Conservation (phyloP, 2,329 filamentous ascomycete species). For the Colletotrichum scovillei region DNA sequence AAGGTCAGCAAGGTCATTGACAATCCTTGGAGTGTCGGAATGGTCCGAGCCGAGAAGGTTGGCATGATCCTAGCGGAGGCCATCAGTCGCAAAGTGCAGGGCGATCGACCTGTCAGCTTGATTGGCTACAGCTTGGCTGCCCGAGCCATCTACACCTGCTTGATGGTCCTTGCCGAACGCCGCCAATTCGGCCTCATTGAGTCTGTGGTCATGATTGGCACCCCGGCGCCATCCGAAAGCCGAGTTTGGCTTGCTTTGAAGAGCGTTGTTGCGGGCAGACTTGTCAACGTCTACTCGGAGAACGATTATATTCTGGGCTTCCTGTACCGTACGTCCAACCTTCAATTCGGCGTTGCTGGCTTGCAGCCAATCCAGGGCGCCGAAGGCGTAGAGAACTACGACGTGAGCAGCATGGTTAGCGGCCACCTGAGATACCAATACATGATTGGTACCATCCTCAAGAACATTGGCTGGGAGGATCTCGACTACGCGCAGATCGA, state of each 20-base stretch:
- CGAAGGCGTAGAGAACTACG: conserved; percentile 73
- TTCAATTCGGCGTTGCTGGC: conserved; percentile 87
- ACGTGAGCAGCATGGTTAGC: conserved; percentile 73
- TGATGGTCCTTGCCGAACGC: conserved; percentile 82
- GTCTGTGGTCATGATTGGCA: conserved; percentile 85
- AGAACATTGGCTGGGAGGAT: conserved; percentile 76
- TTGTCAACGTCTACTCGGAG: conserved; percentile 92
- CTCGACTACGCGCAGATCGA: conserved; percentile 57
- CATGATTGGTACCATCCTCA: conserved; percentile 74
- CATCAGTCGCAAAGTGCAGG: conserved; percentile 83
- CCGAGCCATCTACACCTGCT: conserved; percentile 84
- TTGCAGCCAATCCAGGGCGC: conserved; percentile 79
- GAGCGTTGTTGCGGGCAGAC: conserved; percentile 81
- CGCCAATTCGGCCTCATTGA: conserved; percentile 89
- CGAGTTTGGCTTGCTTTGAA: conserved; percentile 82
- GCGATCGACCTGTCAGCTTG: conserved; percentile 82
- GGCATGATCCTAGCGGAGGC: conserved; percentile 81
- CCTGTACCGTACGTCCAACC: conserved; percentile 83
- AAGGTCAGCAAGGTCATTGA: conserved; percentile 81
- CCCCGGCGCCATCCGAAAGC: conserved; percentile 79
- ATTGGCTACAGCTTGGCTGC: conserved; percentile 87
- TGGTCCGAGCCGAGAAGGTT: conserved; percentile 80
- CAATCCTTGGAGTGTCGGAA: conserved; percentile 83
- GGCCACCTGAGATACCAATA: conserved; percentile 79
- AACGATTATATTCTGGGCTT: conserved; percentile 92